Evolutionary conservation across 805 yeast genomes (phyloP), one percentile per base, ranked within the genome.

Genomic region (Scheffersomyces amazonensis): DNA sequence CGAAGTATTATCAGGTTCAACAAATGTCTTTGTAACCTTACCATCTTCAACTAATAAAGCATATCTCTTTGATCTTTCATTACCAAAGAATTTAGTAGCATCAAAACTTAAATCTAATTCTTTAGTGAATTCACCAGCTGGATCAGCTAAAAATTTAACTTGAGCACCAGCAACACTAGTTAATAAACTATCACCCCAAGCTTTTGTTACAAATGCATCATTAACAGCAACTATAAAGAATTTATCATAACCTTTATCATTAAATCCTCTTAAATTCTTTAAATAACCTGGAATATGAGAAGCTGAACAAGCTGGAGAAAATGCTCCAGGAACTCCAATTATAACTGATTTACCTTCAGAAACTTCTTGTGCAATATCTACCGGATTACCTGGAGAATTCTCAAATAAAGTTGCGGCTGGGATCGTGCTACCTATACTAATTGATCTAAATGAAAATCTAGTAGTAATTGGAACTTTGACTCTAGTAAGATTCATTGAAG

Each of bases 131-230:
- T 78, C 82, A 18, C 84, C 95, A 39, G 68, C 62, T n/a, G 93
- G 82, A 60, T 89, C 96, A 30, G 95, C 87, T 47, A 88, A 69
- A 57, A 84, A 76, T 39, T 75, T 71, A 37, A 82, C 62, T 38
- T 66, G 61, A 20, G 51, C 47, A n/a, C 49, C 50, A 15, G 47
- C 50, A 13, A 47, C 48, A 15, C 48, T 47, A 33, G 50, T 54
- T 19, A 58, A 46, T 27, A 64, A 49, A 2, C 34, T 18, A 7
- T 80, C 75, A 31, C 76, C 78, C 95, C 96, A 89, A 0, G 93
- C 90, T 50, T 78, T 75, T 54, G 81, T 78, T 35, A 88, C 96
- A 60, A 89, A 89, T 2, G 93, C 76, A 57, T 89, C 96, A 61
- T 89, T 89, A 34, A 87, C 96, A 15, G 93, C 73, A 24, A 89